These are phyloP conservation scores for Nicotiana otophora DNA, from an alignment of 257 asterid genomes.

Conservation along the genomic window DNA sequence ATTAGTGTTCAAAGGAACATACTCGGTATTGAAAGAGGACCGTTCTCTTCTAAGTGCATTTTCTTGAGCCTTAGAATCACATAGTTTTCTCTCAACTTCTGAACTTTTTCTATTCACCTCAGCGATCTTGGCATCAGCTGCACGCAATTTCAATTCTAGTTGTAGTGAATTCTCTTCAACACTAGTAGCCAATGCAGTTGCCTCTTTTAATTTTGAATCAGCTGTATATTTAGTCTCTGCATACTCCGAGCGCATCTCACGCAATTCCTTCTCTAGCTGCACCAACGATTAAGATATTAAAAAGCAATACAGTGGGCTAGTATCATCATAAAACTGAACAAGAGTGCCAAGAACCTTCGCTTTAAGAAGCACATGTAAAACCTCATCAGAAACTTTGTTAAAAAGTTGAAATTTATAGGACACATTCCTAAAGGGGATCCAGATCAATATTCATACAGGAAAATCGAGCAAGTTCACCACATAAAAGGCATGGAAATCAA, in stretches of 20 bases:
- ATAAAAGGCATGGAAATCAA: neutral
- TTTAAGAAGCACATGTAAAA: neutral
- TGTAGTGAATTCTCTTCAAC: conserved; percentile 83
- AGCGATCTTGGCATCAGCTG: conserved; percentile 91
- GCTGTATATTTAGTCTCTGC: conserved; percentile 89
- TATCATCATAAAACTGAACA: neutral
- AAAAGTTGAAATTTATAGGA: neutral
- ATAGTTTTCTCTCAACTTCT: conserved; percentile 70
- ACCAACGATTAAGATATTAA: neutral
- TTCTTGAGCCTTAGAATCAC: conserved; percentile 74
- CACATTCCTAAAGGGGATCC: neutral
- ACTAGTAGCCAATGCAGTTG: conserved; percentile 69
- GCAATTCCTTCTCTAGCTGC: conserved; percentile 90
- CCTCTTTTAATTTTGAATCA: conserved; percentile 62
- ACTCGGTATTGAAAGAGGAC: conserved; percentile 66
- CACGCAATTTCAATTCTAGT: conserved; percentile 76
- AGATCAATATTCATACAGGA: neutral
- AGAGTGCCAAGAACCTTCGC: neutral
- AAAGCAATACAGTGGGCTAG: neutral
- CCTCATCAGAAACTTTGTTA: neutral
- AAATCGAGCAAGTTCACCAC: neutral
- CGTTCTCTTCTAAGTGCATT: conserved; percentile 76
- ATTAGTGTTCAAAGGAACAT: conserved; percentile 18
- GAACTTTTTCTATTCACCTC: conserved; percentile 86
- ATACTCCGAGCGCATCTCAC: conserved; percentile 78